Evolutionary conservation across 148 eudicot species (phyloP).

Genomic region (Limonium bicolor): DNA sequence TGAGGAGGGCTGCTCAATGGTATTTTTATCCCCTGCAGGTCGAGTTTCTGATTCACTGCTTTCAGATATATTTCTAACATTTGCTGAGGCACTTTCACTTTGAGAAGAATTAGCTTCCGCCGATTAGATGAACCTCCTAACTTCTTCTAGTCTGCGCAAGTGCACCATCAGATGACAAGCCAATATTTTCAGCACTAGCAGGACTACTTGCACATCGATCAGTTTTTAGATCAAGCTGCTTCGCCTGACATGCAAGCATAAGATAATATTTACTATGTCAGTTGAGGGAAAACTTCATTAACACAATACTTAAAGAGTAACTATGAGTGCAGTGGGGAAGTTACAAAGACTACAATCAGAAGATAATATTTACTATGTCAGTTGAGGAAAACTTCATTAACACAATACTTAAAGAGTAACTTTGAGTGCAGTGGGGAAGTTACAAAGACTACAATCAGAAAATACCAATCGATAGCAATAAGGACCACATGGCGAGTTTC

Average conservation of each 20-base stretch:
- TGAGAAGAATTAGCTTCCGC: constrained; percentile 44
- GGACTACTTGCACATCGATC: constrained; percentile 17
- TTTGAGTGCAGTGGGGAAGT: no score
- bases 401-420: no score
- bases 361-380: background rate
- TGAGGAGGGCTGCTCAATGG: constrained; percentile 16
- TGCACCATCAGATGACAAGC: constrained; percentile 29
- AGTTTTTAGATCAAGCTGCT: constrained; percentile 26
- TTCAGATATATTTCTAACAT: constrained; percentile 48
- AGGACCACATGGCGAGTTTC: constrained; percentile 58
- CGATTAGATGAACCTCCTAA: constrained; percentile 27
- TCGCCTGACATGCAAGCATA: constrained; percentile 21
- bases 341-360: background rate
- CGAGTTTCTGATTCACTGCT: constrained; percentile 73
- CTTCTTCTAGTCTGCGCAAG: constrained; percentile 27
- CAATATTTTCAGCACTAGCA: constrained; percentile 26
- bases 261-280: background rate
- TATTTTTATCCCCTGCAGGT: constrained; percentile 24
- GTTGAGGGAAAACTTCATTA: background rate
- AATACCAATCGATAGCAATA: constrained; percentile 63
- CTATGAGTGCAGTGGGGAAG: no score
- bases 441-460: background rate
- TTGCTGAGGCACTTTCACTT: constrained; percentile 73
- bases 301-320: no score
- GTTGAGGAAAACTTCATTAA: background rate